A percentile compares a stretch with the other conserved stretches of the same genome.
These are phyloP conservation scores for Dendryphion nanum DNA, from an alignment of 2,329 filamentous ascomycete genomes.

Conservation along the genomic window DNA sequence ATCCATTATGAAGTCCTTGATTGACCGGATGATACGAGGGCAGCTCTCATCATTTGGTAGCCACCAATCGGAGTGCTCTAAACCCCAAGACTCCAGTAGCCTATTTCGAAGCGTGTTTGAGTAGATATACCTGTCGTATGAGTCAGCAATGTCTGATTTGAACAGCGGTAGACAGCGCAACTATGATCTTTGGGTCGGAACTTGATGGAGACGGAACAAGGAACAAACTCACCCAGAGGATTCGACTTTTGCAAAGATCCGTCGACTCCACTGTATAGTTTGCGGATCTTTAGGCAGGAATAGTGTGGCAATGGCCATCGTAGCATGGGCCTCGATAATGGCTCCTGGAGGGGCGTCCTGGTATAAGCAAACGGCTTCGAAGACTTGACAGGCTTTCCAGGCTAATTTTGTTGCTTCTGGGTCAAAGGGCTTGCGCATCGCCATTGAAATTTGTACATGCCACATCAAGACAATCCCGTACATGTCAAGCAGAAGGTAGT, in stretches of 20 bases:
- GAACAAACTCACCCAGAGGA: slow-evolving; percentile 73
- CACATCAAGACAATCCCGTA: slow-evolving; percentile 79
- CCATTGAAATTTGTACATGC: slow-evolving; percentile 66
- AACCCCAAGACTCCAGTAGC: slow-evolving; percentile 73
- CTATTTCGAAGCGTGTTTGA: slow-evolving; percentile 69
- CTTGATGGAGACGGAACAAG: too few relatives aligned
- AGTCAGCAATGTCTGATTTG: slow-evolving; percentile 6
- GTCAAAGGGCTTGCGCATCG: slow-evolving; percentile 50
- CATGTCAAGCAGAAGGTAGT: slow-evolving; percentile 73
- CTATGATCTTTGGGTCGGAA: too few relatives aligned
- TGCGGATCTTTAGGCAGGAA: slow-evolving; percentile 74
- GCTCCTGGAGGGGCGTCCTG: slow-evolving; percentile 68
- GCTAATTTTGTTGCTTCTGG: slow-evolving; percentile 62
- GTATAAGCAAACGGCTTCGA: slow-evolving; percentile 74
- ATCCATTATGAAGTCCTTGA: slow-evolving; percentile 80
- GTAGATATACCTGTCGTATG: slow-evolving; percentile 71
- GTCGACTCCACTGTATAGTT: slow-evolving; percentile 75
- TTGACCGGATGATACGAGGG: slow-evolving; percentile 68
- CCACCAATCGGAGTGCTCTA: slow-evolving; percentile 82
- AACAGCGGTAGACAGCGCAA: background rate
- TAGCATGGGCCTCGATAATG: slow-evolving; percentile 71
- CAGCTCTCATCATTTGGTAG: slow-evolving; percentile 78
- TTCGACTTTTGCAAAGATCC: slow-evolving; percentile 77
- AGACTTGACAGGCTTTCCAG: slow-evolving; percentile 71
- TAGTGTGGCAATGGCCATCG: slow-evolving; percentile 71